A percentile compares a stretch with the other conserved stretches of the same genome.
Evolutionary conservation across 306 rosid species (phyloP).

Genomic region (Morella rubra): DNA sequence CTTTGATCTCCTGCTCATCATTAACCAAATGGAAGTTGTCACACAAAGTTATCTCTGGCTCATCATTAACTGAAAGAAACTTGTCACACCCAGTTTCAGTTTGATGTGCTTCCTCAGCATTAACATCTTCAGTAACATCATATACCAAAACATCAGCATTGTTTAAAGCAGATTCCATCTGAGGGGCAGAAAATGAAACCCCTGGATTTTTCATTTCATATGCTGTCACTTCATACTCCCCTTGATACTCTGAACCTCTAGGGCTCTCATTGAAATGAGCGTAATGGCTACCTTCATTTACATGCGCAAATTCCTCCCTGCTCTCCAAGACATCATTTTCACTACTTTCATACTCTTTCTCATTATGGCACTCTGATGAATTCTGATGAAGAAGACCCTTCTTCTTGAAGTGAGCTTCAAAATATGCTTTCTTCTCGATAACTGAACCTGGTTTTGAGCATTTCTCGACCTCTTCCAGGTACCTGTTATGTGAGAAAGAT

Average conservation of each 20-base stretch:
- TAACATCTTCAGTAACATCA: conserved; percentile 15
- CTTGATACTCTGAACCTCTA: conserved; percentile 40
- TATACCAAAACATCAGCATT: conserved; percentile 27
- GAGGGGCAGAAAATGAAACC: conserved; percentile 33
- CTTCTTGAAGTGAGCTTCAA: conserved; percentile 84
- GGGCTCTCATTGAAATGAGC: conserved; percentile 43
- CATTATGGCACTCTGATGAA: conserved; percentile 27
- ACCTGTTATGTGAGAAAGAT: conserved; percentile 66
- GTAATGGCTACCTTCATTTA: conserved; percentile 32
- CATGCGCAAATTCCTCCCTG: conserved; percentile 44
- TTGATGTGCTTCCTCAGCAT: conserved; percentile 37
- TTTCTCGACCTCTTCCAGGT: conserved; percentile 80
- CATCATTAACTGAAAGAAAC: conserved; percentile 20
- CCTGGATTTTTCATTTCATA: conserved; percentile 36
- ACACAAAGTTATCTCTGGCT: conserved; percentile 23
- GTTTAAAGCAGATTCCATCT: conserved; percentile 28
- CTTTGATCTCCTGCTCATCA: conserved; percentile 20
- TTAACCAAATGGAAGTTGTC: conserved; percentile 16
- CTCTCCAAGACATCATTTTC: conserved; percentile 43
- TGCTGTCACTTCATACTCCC: conserved; percentile 32
- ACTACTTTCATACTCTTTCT: conserved; percentile 26
- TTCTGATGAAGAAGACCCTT: conserved; percentile 48
- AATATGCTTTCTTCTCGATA: conserved; percentile 60
- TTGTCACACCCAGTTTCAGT: conserved; percentile 30
- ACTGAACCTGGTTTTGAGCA: conserved; percentile 75